These are phyloP conservation scores for Groenewaldozyma auringiensis DNA, from an alignment of 1,139 yeast species.

Conservation along the genomic window DNA sequence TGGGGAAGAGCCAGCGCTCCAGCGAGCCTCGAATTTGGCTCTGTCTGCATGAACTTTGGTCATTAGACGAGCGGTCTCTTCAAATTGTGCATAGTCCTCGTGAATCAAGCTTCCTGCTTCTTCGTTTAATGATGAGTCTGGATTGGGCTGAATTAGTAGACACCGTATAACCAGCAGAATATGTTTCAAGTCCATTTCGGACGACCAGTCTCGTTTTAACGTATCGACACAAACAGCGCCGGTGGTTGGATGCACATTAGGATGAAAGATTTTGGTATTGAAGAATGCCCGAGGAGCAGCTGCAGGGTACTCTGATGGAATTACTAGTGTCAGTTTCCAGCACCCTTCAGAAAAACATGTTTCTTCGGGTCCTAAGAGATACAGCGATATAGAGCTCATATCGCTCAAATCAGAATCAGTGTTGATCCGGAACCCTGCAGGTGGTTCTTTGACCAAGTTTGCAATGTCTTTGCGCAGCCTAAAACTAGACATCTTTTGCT, in stretches of 20 bases:
- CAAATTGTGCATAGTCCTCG: slow-evolving; percentile 27
- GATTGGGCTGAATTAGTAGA: slow-evolving; percentile 30
- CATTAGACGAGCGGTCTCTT: slow-evolving; percentile 27
- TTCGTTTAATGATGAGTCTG: slow-evolving; percentile 31
- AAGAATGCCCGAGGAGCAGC: slow-evolving; percentile 57
- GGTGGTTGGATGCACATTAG: slow-evolving; percentile 58
- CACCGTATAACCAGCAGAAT: slow-evolving; percentile 28
- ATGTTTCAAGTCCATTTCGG: slow-evolving; percentile 35
- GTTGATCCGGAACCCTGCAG: slow-evolving; percentile 5
- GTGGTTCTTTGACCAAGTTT: slow-evolving; percentile 5
- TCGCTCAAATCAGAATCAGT: slow-evolving; percentile 6
- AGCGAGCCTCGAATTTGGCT: neutral
- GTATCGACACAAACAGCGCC: slow-evolving; percentile 84
- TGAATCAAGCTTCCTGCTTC: slow-evolving; percentile 30
- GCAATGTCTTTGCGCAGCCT: slow-evolving; percentile 7
- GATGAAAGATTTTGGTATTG: slow-evolving; percentile 52
- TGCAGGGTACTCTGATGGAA: slow-evolving; percentile 52
- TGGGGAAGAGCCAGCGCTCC: neutral
- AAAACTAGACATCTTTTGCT: neutral
- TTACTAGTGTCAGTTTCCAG: slow-evolving; percentile 46
- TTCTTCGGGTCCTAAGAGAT: slow-evolving; percentile 42
- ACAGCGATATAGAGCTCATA: neutral
- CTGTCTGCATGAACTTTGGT: slow-evolving; percentile 27
- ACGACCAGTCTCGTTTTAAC: slow-evolving; percentile 56
- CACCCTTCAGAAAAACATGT: slow-evolving; percentile 47